Evolutionary conservation across 306 rosid genomes (phyloP).

Genomic region (Aeschynomene evenia): DNA sequence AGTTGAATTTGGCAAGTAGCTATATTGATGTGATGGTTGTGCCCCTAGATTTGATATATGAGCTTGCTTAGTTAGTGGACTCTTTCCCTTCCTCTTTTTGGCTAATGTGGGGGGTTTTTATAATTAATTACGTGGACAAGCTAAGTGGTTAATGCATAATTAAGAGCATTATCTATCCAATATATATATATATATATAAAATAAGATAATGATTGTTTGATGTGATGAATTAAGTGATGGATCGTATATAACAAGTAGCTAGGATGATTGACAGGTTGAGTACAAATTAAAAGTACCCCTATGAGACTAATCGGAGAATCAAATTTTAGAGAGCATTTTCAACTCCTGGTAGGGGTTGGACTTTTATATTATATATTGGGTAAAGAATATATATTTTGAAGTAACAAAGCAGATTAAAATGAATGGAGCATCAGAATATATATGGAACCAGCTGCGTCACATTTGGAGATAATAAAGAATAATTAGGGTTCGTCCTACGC

Average conservation of each 20-base stretch:
- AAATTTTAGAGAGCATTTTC: slow-evolving; percentile 39
- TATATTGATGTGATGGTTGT: slow-evolving; percentile 19
- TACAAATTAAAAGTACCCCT: slow-evolving; percentile 19
- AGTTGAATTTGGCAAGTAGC: slow-evolving; percentile 15
- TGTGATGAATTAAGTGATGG: not conserved
- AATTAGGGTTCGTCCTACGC: slow-evolving; percentile 1
- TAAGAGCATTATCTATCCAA: slow-evolving; percentile 28
- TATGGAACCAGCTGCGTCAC: slow-evolving; percentile 39
- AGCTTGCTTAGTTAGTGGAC: slow-evolving; percentile 5
- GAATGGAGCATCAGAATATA: slow-evolving; percentile 47
- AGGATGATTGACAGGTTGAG: slow-evolving; percentile 12
- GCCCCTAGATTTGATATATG: slow-evolving; percentile 6
- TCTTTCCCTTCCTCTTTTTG: slow-evolving; percentile 6
- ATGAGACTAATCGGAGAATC: slow-evolving; percentile 37
- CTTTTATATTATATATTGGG: slow-evolving; percentile 30
- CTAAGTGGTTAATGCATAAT: slow-evolving; percentile 26
- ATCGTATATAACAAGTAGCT: slow-evolving; percentile 2
- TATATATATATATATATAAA: slow-evolving; percentile 5
- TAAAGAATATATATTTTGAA: slow-evolving; percentile 47
- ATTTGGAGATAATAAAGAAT: not conserved
- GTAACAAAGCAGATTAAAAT: slow-evolving; percentile 26
- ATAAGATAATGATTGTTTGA: slow-evolving; percentile 12
- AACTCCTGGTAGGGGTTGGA: slow-evolving; percentile 41
- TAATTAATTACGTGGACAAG: slow-evolving; percentile 13
- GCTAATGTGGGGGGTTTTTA: slow-evolving; percentile 6